phyloP scores from a whole-genome alignment of 345 rosid species.

The Abelmoschus esculentus region DNA sequence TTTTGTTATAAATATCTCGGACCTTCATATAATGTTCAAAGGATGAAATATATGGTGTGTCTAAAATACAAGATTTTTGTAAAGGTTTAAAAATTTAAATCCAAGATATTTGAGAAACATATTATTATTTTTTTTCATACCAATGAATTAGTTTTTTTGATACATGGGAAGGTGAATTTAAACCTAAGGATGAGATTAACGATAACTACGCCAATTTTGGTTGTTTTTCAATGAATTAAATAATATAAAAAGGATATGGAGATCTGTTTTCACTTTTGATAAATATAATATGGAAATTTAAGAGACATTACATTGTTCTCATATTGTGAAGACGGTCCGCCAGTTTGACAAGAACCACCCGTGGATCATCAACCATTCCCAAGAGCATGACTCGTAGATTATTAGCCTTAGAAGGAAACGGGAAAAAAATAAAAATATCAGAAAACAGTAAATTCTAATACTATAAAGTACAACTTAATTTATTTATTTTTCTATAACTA shows the following conservation, averaged over 20 bases:
- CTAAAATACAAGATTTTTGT: neutral
- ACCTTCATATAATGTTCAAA: neutral
- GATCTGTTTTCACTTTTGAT: neutral
- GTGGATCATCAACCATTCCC: slow-evolving; percentile 81
- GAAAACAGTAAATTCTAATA: slow-evolving; percentile 1
- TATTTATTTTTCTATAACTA: neutral
- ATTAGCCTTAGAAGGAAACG: slow-evolving; percentile 36
- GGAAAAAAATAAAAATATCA: slow-evolving; percentile 7
- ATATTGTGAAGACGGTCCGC: slow-evolving; percentile 79
- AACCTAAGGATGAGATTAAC: neutral
- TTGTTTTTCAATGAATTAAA: neutral
- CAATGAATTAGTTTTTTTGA: neutral
- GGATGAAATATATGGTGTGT: neutral
- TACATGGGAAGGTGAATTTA: neutral
- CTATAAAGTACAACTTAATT: slow-evolving; percentile 1
- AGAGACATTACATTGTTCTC: slow-evolving; percentile 60
- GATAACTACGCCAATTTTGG: neutral
- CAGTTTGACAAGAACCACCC: slow-evolving; percentile 75
- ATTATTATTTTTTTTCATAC: neutral
- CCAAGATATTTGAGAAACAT: neutral
- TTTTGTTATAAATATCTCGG: slow-evolving; percentile 6
- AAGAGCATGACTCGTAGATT: slow-evolving; percentile 61
- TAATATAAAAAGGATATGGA: neutral
- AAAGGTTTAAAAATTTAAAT: neutral
- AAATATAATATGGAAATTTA: slow-evolving; percentile 4